Evolutionary conservation across 2,329 filamentous ascomycete species (phyloP).

Genomic region (Hymenoscyphus salicellus): DNA sequence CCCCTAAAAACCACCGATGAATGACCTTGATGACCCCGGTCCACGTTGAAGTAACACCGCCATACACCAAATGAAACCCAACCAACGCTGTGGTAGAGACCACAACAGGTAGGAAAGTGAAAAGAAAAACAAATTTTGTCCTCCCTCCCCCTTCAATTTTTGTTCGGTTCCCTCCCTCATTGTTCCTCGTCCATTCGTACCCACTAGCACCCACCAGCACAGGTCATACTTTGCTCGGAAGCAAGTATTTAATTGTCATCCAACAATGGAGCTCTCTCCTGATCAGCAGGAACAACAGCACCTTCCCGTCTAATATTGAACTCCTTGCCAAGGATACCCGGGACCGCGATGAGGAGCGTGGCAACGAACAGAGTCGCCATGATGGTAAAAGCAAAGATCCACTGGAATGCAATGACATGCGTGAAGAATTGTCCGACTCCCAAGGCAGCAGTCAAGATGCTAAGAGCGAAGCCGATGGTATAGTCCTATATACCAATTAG

Average conservation of each 20-base stretch:
- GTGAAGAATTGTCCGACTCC: constrained; percentile 73
- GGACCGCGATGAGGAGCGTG: constrained; percentile 63
- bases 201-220: background rate
- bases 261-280: constrained; percentile 59
- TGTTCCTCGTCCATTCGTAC: too few relatives aligned
- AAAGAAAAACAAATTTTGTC: background rate
- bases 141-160: background rate
- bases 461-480: constrained; percentile 76
- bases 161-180: too few relatives aligned
- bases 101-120: background rate
- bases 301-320: constrained; percentile 47
- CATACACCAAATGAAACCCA: background rate
- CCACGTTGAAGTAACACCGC: background rate
- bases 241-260: constrained; percentile 40
- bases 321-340: constrained; percentile 59
- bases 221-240: background rate
- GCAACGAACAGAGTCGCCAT: constrained; percentile 71
- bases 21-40: background rate
- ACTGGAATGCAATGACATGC: constrained; percentile 76
- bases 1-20: background rate
- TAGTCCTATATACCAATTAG: constrained; percentile 50
- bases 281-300: constrained; percentile 45
- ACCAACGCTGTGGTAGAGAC: background rate
- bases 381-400: constrained; percentile 88
- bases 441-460: constrained; percentile 68